Evolutionary conservation across 345 rosid genomes (phyloP).

Genomic region (Dipteronia sinensis): DNA sequence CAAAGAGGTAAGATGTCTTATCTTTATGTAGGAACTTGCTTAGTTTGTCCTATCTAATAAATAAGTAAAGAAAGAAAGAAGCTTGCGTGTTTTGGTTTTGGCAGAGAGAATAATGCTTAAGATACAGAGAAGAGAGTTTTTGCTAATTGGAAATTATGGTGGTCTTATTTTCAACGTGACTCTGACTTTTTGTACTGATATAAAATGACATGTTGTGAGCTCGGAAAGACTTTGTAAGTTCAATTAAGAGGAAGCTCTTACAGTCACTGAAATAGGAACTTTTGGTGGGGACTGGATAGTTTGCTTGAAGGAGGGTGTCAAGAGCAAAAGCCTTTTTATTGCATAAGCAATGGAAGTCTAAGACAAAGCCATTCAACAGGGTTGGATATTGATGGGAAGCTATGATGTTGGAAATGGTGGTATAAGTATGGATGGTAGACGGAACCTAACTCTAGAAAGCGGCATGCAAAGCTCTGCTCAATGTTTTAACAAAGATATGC

Average conservation of each 20-base stretch:
- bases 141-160: background rate
- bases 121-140: background rate
- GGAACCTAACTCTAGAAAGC: background rate
- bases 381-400: background rate
- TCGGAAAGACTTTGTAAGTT: background rate
- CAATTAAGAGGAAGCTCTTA: background rate
- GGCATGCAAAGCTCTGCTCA: background rate
- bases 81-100: background rate
- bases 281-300: background rate
- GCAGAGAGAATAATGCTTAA: background rate
- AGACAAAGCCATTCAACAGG: background rate
- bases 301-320: background rate
- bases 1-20: conserved; percentile 59
- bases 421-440: background rate
- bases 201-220: background rate
- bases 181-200: background rate
- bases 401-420: background rate
- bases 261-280: background rate
- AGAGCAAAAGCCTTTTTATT: background rate
- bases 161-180: background rate
- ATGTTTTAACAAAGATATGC: background rate
- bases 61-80: background rate
- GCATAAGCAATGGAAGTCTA: background rate
- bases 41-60: background rate
- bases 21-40: background rate